Percentiles rank a stretch among this genome's conserved stretches.
These are phyloP conservation scores for Obelidium mucronatum DNA, from an alignment of 192 early-diverging fungal genomes.

Conservation along the genomic window DNA sequence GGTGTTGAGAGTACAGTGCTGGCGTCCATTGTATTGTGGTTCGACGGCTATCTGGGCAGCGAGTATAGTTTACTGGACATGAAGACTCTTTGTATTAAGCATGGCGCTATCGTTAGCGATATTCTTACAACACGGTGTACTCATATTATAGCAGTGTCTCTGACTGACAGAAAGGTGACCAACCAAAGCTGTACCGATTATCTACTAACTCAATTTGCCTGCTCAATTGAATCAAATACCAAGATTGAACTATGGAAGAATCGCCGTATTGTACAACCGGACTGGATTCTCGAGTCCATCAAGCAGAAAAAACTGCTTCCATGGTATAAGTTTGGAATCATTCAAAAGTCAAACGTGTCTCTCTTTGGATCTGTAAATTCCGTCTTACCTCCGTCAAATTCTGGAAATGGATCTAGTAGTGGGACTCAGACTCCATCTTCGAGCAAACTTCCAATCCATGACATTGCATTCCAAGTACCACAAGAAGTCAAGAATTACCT, in stretches of 20 bases:
- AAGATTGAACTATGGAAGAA: conserved; percentile 36
- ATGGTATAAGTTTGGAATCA: conserved; percentile 64
- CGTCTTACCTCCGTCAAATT: neutral
- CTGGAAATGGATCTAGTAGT: too few species aligned
- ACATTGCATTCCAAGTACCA: too few species aligned
- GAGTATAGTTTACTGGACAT: conserved; percentile 16
- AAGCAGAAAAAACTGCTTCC: conserved; percentile 63
- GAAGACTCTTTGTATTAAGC: conserved; percentile 19
- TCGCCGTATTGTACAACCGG: conserved; percentile 50
- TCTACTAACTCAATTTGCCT: too few species aligned
- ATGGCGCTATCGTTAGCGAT: conserved; percentile 48
- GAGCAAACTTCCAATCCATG: too few species aligned
- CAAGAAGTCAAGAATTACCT: too few species aligned
- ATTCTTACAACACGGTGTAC: conserved; percentile 45
- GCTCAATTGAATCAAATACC: too few species aligned
- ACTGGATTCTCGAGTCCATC: conserved; percentile 81
- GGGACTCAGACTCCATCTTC: too few species aligned
- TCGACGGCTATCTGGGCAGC: conserved; percentile 34
- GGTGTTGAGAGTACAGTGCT: conserved; percentile 22
- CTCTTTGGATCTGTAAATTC: conserved; percentile 1
- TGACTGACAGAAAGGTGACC: conserved; percentile 25
- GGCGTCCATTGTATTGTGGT: conserved; percentile 36
- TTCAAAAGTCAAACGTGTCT: neutral
- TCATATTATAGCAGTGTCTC: conserved; percentile 53
- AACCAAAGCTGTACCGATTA: neutral